phyloP scores from a whole-genome alignment of 108 stramenopile genomes.

The Ochromonas danica region DNA sequence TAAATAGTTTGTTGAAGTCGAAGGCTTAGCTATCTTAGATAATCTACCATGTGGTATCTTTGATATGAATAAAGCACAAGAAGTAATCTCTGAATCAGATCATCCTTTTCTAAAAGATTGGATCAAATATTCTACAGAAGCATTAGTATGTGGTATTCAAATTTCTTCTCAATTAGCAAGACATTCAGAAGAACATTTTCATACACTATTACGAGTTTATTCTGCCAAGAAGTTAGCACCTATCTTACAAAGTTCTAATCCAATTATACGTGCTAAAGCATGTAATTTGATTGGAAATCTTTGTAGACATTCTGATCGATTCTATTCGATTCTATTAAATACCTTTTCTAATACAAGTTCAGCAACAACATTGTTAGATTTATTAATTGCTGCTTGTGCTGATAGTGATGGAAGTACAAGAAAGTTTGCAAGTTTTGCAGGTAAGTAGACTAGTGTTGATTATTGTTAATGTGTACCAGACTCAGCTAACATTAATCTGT shows the following conservation, averaged over 20 bases:
- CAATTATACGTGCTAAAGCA: slow-evolving; percentile 47
- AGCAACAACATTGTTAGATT: not conserved
- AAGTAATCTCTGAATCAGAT: no score
- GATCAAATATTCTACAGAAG: no score
- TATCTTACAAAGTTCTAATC: slow-evolving; percentile 46
- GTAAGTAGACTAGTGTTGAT: no score
- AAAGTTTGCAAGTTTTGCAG: slow-evolving; percentile 63
- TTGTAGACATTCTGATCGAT: slow-evolving; percentile 54
- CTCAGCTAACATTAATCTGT: no score
- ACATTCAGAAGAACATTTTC: slow-evolving; percentile 33
- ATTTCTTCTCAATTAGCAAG: slow-evolving; percentile 39
- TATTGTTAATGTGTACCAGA: no score
- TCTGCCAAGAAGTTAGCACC: not conserved
- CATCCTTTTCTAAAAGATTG: no score
- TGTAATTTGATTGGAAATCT: slow-evolving; percentile 64
- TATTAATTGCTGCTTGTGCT: not conserved
- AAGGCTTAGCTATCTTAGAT: not conserved
- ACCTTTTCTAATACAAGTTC: no score
- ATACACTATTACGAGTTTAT: not conserved
- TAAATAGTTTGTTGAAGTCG: not conserved
- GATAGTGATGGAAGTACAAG: slow-evolving; percentile 51
- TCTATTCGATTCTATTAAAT: slow-evolving; percentile 41
- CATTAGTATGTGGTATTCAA: slow-evolving; percentile 20
- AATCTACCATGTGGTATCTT: not conserved
- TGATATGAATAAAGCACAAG: not conserved